Evolutionary conservation across 257 asterid species (phyloP).

Genomic region (Salvia rosmarinus): DNA sequence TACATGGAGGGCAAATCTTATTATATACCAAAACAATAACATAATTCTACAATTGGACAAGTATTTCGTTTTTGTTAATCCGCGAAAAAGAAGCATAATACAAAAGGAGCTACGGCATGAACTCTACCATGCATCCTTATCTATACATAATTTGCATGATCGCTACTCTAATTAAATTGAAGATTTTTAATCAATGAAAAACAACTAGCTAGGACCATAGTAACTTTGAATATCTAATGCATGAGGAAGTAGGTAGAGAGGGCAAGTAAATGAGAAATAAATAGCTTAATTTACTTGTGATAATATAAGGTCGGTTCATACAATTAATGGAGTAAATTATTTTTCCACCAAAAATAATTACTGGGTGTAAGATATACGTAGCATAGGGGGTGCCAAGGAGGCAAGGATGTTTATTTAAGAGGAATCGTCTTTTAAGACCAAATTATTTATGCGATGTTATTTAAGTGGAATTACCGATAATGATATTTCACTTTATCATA

Average conservation of each 20-base stretch:
- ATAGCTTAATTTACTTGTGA: background rate
- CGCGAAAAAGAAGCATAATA: too few species aligned
- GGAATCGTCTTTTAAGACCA: background rate
- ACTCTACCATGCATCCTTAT: background rate
- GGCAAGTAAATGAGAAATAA: background rate
- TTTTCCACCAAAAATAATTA: constrained; percentile 24
- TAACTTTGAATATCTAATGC: background rate
- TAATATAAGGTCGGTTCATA: constrained; percentile 19
- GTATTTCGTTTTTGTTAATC: too few species aligned
- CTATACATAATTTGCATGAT: background rate
- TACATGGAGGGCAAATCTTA: too few species aligned
- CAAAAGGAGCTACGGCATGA: too few species aligned
- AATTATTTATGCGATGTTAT: constrained; percentile 9
- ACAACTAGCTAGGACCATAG: background rate
- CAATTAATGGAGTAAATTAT: constrained; percentile 8
- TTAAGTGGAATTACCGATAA: background rate
- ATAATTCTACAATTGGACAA: too few species aligned
- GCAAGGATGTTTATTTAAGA: background rate
- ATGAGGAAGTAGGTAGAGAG: background rate
- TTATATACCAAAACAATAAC: too few species aligned
- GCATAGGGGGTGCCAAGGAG: background rate
- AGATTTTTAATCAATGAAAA: background rate
- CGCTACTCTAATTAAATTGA: background rate
- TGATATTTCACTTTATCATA: background rate
- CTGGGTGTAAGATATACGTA: background rate